Conservation (phyloP, 2,329 filamentous ascomycete genomes). For the Leptographium galeiforme region DNA sequence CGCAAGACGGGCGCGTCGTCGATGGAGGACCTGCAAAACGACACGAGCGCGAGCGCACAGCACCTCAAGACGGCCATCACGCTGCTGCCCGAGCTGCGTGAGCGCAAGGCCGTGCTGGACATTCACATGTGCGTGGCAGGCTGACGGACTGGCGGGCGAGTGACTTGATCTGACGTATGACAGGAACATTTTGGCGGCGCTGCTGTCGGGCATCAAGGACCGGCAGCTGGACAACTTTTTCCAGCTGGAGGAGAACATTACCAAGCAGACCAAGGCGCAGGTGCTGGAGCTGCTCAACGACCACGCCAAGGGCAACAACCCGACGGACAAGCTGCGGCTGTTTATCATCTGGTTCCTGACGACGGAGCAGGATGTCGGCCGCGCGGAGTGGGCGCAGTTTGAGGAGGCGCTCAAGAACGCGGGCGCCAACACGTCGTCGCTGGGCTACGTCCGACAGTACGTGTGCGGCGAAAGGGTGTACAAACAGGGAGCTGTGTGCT, state of each 20-base stretch:
- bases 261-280: constrained; percentile 81
- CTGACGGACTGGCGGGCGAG: no score
- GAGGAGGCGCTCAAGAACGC: constrained; percentile 68
- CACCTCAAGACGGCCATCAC: constrained; percentile 95
- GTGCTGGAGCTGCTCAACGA: constrained; percentile 79
- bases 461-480: no score
- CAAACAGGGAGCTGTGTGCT: neutral
- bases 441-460: constrained; percentile 78
- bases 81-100: constrained; percentile 76
- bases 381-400: constrained; percentile 73
- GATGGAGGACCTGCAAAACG: constrained; percentile 83
- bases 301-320: constrained; percentile 65
- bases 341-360: constrained; percentile 98
- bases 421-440: constrained; percentile 61
- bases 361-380: constrained; percentile 75
- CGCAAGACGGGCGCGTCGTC: constrained; percentile 89
- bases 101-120: constrained; percentile 83
- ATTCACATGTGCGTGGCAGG: constrained; percentile 65
- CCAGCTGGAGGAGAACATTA: constrained; percentile 83
- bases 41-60: constrained; percentile 77
- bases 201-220: constrained; percentile 72
- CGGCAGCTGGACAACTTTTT: constrained; percentile 93
- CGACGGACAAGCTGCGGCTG: constrained; percentile 77
- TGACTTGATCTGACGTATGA: no score
- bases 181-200: constrained; percentile 68